Base-by-base conservation (phyloP, 2,329 filamentous ascomycete species). In the Madurella fahalii region DNA sequence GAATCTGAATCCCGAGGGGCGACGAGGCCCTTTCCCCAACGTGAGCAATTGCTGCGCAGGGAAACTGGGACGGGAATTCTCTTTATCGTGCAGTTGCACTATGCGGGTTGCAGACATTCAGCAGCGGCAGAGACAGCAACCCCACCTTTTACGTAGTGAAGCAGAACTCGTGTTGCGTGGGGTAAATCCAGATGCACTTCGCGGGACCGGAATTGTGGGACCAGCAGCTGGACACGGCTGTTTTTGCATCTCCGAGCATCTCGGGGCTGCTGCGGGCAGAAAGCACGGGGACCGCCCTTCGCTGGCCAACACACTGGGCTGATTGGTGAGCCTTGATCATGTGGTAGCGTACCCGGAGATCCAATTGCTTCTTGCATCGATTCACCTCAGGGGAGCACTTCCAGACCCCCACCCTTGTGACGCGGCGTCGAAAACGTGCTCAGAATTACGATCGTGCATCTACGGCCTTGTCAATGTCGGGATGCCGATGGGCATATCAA, bases 61-160 rank as follows among this genome's bases (percentile, higher is more conserved):
- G 34, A 37, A 15, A 37, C 11, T 37, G 9, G 34, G 34, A 30
- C 20, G 34, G 40, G 45, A 52, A 54, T 49, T 51, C 49, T 51
- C 50, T 50, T 48, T 51, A 43, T 47, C 40, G 47, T 34, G 32
- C 40, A 41, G 41, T 13, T 40, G 37, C 50, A 40, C 51, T 50
- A 44, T 47, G 43, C 39, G 50, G 50, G 49, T 50, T 50, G 46
- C 47, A 53, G 42, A 44, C 9, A 40, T 25, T 25, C 25, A 25
- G 25, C 25, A 25, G 25, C 41, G 39, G 45, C 47, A 52, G 42
- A 39, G 25, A 3, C 47, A 50, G 18, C 32, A 53, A 59, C 54
- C 58, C 58, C 58, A 57, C 54, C 52, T 59, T 59, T 50, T 52
- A 54, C 52, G 49, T 59, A 52, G 43, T n/a, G 43, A 9, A 13